Evolutionary conservation across 192 early-diverging fungal genomes (phyloP).

Genomic region (Umbelopsis isabellina): DNA sequence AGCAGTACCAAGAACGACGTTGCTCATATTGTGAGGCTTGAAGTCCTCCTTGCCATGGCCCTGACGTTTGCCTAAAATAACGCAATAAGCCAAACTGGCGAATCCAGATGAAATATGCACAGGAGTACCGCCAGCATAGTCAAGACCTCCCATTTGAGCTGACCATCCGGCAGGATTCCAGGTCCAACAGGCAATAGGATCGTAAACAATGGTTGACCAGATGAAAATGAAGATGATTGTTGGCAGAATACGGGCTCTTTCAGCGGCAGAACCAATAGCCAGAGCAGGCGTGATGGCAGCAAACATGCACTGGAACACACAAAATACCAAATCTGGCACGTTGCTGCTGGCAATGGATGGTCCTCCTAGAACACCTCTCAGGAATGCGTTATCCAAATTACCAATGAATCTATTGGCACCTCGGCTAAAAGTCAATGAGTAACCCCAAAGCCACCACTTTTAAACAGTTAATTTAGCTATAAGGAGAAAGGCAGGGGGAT

Average conservation of each 20-base stretch:
- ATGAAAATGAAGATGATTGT: constrained; percentile 62
- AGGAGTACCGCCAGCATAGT: constrained; percentile 77
- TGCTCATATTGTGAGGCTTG: constrained; percentile 67
- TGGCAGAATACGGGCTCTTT: constrained; percentile 60
- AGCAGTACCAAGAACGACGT: constrained; percentile 69
- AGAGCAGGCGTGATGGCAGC: constrained; percentile 61
- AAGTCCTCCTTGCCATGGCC: constrained; percentile 56
- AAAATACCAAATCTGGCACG: constrained; percentile 58
- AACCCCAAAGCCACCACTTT: constrained; percentile 91
- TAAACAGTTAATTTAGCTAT: no score
- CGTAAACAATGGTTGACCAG: constrained; percentile 68
- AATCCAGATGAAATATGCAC: constrained; percentile 75
- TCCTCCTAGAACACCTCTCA: constrained; percentile 52
- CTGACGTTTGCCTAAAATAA: constrained; percentile 66
- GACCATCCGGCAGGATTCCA: constrained; percentile 80
- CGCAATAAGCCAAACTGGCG: constrained; percentile 66
- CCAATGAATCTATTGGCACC: constrained; percentile 76
- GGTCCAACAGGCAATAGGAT: constrained; percentile 66
- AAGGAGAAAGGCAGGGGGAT: neutral
- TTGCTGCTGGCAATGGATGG: constrained; percentile 59
- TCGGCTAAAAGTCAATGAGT: constrained; percentile 84
- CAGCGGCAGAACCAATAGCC: constrained; percentile 60
- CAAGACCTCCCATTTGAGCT: constrained; percentile 60
- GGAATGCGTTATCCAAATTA: constrained; percentile 75
- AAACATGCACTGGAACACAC: constrained; percentile 70